Conservation (phyloP, 148 eudicot genomes). For the Chenopodium suecicum region DNA sequence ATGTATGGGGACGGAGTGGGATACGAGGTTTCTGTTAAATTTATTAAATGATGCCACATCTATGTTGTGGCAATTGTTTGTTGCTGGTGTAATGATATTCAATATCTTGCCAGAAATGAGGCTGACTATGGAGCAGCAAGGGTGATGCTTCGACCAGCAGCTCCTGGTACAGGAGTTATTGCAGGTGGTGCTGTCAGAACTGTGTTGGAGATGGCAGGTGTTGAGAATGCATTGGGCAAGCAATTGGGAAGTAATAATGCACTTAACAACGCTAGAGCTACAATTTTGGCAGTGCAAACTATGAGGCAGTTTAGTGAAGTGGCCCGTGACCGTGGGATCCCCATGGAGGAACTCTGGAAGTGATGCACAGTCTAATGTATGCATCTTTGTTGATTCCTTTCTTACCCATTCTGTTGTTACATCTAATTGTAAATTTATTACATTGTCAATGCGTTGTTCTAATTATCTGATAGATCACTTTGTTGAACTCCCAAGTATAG, state of each 20-base stretch:
- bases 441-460: background rate
- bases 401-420: slow-evolving; percentile 4
- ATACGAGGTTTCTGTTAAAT: background rate
- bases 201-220: slow-evolving; percentile 89
- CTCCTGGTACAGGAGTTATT: slow-evolving; percentile 90
- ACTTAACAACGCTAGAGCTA: slow-evolving; percentile 94
- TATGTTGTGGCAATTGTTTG: background rate
- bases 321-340: slow-evolving; percentile 86
- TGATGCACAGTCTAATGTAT: slow-evolving; percentile 26
- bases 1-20: no score
- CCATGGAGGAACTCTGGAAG: slow-evolving; percentile 98
- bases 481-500: background rate
- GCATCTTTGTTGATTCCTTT: slow-evolving; percentile 5
- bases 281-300: slow-evolving; percentile 59
- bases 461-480: background rate
- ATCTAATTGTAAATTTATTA: slow-evolving; percentile 20
- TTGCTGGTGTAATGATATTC: background rate
- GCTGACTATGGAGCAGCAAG: slow-evolving; percentile 89
- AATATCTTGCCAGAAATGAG: slow-evolving; percentile 47
- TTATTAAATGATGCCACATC: background rate
- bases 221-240: slow-evolving; percentile 89
- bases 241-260: slow-evolving; percentile 93
- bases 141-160: slow-evolving; percentile 97
- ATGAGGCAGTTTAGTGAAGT: slow-evolving; percentile 90
- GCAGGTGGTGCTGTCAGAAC: slow-evolving; percentile 90